Evolutionary conservation across 768 basidiomycete species (phyloP), one percentile per base, ranked within the genome.

Genomic region (Russula earlei): DNA sequence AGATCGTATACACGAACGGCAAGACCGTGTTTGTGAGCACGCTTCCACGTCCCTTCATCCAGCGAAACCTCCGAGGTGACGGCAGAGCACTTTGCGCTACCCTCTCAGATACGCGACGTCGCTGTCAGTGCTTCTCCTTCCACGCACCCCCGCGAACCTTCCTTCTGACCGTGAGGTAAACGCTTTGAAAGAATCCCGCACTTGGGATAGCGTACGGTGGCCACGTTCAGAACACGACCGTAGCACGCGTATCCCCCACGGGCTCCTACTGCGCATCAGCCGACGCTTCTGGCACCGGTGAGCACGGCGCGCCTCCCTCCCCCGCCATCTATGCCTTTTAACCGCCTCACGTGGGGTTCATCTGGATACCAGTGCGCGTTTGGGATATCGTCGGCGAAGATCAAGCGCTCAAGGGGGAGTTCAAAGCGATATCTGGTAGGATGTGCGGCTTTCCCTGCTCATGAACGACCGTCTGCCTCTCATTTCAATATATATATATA

Each of bases 211-310:
- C 83, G 22, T 92, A 94, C 66, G 75, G 81, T 42, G 87, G 87
- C 27, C 93, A 96, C 69, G 79, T 84, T 4, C 84, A 91, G 62
- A 84, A 84, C 52, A 78, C 91, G 7, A 93, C 90, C 2, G 89
- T 94, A 17, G 94, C 95, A 14, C 82, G 90, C 36, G 80, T 96
- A 64, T 92, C 92, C 2, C 94, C 93, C 0, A 88, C 91, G 1
- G 94, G 95, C 25, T 96, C 84, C 71, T 98, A 97, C 71, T 92
- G 89, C 66, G 94, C 95, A 4, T 95, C 91, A 29, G 95, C 81
- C 22, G 94, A 98, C 67, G 70, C 78, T 4, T 74, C 75, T 29
- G 94, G 94, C 38, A 88, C 81, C 52, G 91, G 91, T 90, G 60
- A 54, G 77, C 34, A 12, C 4, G 11, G 11, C n/a, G 29, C 25